phyloP scores from a whole-genome alignment of 1,139 yeast genomes.

The Barnettozyma hawaiiensis region DNA sequence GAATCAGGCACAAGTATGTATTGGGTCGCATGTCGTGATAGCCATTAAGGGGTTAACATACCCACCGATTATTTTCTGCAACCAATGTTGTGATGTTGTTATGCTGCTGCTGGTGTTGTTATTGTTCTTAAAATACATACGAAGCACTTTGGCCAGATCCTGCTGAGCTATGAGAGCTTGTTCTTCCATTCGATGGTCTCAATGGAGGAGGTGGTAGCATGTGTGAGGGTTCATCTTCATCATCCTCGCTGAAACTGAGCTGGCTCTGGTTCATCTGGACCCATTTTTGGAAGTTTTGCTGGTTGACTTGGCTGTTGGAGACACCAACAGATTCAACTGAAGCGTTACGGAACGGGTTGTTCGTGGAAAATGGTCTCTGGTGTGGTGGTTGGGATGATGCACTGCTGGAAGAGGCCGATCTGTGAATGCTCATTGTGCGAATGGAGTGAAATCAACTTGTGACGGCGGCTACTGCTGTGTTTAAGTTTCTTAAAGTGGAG shows the following conservation, averaged over 20 bases:
- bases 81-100: too few relatives aligned
- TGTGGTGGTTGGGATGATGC: conserved; percentile 27
- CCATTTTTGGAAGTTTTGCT: conserved; percentile 43
- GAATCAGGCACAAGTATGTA: too few relatives aligned
- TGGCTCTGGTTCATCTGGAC: conserved; percentile 43
- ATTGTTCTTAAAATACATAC: conserved; percentile 5
- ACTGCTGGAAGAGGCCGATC: conserved; percentile 14
- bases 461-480: too few relatives aligned
- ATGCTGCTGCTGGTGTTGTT: too few relatives aligned
- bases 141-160: conserved; percentile 7
- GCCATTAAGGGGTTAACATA: too few relatives aligned
- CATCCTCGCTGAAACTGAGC: conserved; percentile 37
- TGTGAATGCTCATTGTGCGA: conserved; percentile 17
- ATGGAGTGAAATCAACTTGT: too few relatives aligned
- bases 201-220: conserved; percentile 12
- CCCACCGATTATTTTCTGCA: too few relatives aligned
- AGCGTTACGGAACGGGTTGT: conserved; percentile 51
- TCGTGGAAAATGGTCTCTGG: conserved; percentile 46
- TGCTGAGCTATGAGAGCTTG: conserved; percentile 17
- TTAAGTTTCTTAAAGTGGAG: not conserved
- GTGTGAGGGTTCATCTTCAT: conserved; percentile 31
- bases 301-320: conserved; percentile 1
- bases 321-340: conserved; percentile 17
- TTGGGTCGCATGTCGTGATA: too few relatives aligned
- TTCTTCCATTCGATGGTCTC: conserved; percentile 19